Conservation (phyloP, 2,329 filamentous ascomycete genomes). For the Fonsecaea monophora region DNA sequence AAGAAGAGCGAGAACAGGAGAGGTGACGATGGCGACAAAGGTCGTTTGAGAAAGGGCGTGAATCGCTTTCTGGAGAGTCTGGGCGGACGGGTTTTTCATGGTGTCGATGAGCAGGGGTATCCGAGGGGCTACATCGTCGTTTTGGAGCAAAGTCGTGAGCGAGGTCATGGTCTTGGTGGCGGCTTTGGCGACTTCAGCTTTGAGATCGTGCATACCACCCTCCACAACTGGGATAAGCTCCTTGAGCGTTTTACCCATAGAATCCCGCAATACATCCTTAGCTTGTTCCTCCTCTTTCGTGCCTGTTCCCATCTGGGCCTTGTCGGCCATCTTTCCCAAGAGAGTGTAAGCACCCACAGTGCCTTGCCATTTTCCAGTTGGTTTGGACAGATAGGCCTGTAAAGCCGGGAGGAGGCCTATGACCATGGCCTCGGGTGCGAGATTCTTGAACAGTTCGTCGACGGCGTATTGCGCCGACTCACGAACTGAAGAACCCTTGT, state of each 20-base stretch:
- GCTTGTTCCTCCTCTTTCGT: constrained; percentile 83
- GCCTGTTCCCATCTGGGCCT: constrained; percentile 84
- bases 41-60: constrained; percentile 96
- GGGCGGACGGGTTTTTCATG: constrained; percentile 90
- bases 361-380: constrained; percentile 96
- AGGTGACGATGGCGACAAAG: constrained; percentile 96
- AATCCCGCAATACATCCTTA: constrained; percentile 87
- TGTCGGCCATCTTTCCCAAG: constrained; percentile 91
- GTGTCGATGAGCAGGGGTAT: constrained; percentile 92
- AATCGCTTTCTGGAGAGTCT: constrained; percentile 92
- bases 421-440: constrained; percentile 83
- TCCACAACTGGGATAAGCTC: constrained; percentile 90
- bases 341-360: constrained; percentile 84
- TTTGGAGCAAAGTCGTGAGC: constrained; percentile 86
- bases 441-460: constrained; percentile 80
- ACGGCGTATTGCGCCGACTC: constrained; percentile 94
- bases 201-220: constrained; percentile 94
- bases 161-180: constrained; percentile 91
- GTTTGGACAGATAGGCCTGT: constrained; percentile 76
- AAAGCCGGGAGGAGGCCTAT: constrained; percentile 81
- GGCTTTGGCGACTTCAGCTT: constrained; percentile 82
- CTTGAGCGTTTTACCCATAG: constrained; percentile 88
- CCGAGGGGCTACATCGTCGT: constrained; percentile 93
- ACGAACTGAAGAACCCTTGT: constrained; percentile 87
- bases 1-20: constrained; percentile 89